A percentile compares a stretch with the other conserved stretches of the same genome.
These are phyloP conservation scores for Verticillium klebahnii DNA, from an alignment of 2,329 filamentous ascomycete species.

Conservation along the genomic window DNA sequence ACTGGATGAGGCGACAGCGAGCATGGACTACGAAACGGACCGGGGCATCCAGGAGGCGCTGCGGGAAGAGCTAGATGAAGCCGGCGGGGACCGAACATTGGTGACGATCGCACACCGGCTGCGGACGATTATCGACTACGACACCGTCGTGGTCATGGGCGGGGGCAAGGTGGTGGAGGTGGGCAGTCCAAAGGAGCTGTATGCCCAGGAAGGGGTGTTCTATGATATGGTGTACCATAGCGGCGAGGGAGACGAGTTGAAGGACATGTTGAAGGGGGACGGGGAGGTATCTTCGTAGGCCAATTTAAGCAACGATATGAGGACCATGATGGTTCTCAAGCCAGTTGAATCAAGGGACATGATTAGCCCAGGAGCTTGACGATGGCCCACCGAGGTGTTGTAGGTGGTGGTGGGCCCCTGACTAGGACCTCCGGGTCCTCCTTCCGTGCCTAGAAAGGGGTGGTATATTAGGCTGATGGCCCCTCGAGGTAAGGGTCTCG, in stretches of 20 bases:
- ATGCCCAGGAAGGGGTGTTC: conserved; percentile 39
- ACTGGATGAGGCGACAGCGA: conserved; percentile 55
- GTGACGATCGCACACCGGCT: conserved; percentile 56
- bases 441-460: neutral
- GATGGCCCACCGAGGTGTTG: neutral
- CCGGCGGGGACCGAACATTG: conserved; percentile 42
- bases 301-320: neutral
- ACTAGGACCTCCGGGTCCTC: neutral
- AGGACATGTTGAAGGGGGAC: conserved; percentile 23
- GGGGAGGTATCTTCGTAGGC: neutral
- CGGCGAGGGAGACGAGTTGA: conserved; percentile 44
- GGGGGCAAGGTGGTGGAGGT: conserved; percentile 49
- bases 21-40: conserved; percentile 56
- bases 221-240: conserved; percentile 53
- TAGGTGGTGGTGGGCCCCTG: neutral
- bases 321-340: neutral
- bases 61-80: conserved; percentile 40
- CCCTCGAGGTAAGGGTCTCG: neutral
- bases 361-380: neutral
- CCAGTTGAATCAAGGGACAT: neutral
- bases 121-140: conserved; percentile 56
- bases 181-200: conserved; percentile 43
- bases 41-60: conserved; percentile 50
- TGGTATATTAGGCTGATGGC: neutral
- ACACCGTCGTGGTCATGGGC: conserved; percentile 53